A percentile compares a stretch with the other conserved stretches of the same genome.
phyloP scores from a whole-genome alignment of 352 stramenopile species.

The Thalassiosira livingstoniorum region DNA sequence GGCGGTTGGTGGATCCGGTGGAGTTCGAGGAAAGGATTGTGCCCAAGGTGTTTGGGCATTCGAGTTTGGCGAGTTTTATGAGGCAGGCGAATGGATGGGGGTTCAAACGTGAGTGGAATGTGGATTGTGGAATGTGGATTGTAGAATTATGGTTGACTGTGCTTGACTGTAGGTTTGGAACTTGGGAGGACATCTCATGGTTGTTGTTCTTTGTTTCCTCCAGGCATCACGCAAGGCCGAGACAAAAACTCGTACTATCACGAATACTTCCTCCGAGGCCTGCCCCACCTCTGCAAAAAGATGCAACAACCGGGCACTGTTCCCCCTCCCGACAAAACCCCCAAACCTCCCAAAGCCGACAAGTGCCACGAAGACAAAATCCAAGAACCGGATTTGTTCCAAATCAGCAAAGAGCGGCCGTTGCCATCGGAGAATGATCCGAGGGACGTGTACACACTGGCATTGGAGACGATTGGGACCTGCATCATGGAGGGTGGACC shows the following conservation, averaged over 20 bases:
- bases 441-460: conserved; percentile 51
- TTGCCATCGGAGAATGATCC: conserved; percentile 37
- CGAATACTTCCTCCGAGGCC: conserved; percentile 36
- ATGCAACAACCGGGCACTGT: conserved; percentile 5
- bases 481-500: conserved; percentile 58
- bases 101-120: conserved; percentile 58
- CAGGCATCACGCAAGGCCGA: conserved; percentile 70
- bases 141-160: too few species aligned
- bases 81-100: conserved; percentile 84
- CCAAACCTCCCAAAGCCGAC: too few species aligned
- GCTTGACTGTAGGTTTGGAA: too few species aligned
- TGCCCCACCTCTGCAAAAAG: conserved; percentile 54
- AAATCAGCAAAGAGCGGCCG: conserved; percentile 59
- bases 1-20: conserved; percentile 55
- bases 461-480: conserved; percentile 35
- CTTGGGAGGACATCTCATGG: too few species aligned
- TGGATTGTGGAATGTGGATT: too few species aligned
- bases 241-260: conserved; percentile 82
- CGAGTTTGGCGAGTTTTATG: conserved; percentile 80
- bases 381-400: conserved; percentile 69
- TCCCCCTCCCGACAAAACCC: background rate
- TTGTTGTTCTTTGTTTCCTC: too few species aligned
- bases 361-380: conserved; percentile 48
- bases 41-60: conserved; percentile 69
- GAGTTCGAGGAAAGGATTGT: conserved; percentile 65